A percentile compares a stretch with the other conserved stretches of the same genome.
Evolutionary conservation across 768 basidiomycete genomes (phyloP).

Genomic region (Macrolepiota dolichaula): DNA sequence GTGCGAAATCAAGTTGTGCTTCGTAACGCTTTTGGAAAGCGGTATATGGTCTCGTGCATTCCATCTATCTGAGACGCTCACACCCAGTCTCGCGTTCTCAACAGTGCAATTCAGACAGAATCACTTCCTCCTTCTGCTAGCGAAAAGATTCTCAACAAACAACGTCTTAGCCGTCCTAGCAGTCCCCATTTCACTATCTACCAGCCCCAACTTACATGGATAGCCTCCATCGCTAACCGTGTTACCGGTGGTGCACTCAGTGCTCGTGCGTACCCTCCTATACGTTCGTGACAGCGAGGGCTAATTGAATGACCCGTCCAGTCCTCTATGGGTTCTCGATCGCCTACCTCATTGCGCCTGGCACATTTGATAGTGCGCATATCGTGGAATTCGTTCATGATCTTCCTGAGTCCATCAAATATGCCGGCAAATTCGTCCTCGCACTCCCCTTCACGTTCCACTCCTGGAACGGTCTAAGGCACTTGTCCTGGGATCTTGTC

Average conservation of each 20-base stretch:
- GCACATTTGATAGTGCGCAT: slow-evolving; percentile 74
- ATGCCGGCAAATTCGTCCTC: slow-evolving; percentile 70
- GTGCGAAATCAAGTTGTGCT: slow-evolving; percentile 40
- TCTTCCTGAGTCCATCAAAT: slow-evolving; percentile 76
- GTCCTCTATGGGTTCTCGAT: slow-evolving; percentile 88
- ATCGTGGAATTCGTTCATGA: slow-evolving; percentile 68
- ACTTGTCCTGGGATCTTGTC: slow-evolving; percentile 86
- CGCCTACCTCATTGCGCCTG: slow-evolving; percentile 81
- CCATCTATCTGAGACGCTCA: background rate
- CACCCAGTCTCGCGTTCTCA: background rate
- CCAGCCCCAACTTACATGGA: slow-evolving; percentile 90
- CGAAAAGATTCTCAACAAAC: slow-evolving; percentile 73
- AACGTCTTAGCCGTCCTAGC: slow-evolving; percentile 84
- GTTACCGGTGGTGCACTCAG: slow-evolving; percentile 80
- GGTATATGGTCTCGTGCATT: slow-evolving; percentile 27
- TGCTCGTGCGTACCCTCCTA: slow-evolving; percentile 52
- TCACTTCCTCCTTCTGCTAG: slow-evolving; percentile 59
- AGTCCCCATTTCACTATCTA: slow-evolving; percentile 98
- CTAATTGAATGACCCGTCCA: slow-evolving; percentile 23
- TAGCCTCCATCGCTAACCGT: slow-evolving; percentile 84
- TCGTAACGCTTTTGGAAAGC: slow-evolving; percentile 36
- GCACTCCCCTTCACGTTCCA: slow-evolving; percentile 92
- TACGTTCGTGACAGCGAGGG: background rate
- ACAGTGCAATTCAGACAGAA: slow-evolving; percentile 61
- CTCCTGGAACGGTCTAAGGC: slow-evolving; percentile 84